Conservation (phyloP, 768 basidiomycete genomes). For the Nidula microcarpa region DNA sequence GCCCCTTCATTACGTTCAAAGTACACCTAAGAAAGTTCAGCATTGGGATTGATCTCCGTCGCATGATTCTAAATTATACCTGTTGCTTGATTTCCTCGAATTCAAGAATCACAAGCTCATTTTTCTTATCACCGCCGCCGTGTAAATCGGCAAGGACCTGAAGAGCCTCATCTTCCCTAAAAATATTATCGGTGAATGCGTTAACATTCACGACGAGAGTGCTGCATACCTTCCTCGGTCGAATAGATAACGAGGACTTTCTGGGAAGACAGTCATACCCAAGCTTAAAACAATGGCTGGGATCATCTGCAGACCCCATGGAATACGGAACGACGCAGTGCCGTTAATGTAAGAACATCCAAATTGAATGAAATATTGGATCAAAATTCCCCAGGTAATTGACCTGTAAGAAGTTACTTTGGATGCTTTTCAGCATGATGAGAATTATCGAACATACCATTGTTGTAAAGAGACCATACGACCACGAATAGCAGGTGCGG, state of each 20-base stretch:
- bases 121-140: conserved; percentile 52
- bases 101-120: conserved; percentile 66
- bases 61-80: conserved; percentile 6
- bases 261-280: conserved; percentile 69
- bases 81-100: conserved; percentile 64
- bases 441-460: conserved; percentile 33
- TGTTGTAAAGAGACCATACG: conserved; percentile 76
- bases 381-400: conserved; percentile 75
- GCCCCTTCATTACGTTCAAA: conserved; percentile 70
- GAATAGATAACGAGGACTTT: conserved; percentile 70
- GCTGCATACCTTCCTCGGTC: conserved; percentile 49
- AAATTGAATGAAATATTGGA: conserved; percentile 76
- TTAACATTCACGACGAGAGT: not conserved
- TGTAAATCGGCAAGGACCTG: conserved; percentile 75
- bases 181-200: not conserved
- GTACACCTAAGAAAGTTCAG: conserved; percentile 23
- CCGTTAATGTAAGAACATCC: conserved; percentile 73
- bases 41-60: not conserved
- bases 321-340: conserved; percentile 72
- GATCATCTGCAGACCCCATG: conserved; percentile 79
- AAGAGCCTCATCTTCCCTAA: conserved; percentile 58
- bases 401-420: conserved; percentile 25
- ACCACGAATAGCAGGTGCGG: conserved; percentile 69
- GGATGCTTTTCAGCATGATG: not conserved
- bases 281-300: conserved; percentile 66